Evolutionary conservation across 2,329 filamentous ascomycete species (phyloP), one percentile per base, ranked within the genome.

Genomic region (Exophiala bonariae): DNA sequence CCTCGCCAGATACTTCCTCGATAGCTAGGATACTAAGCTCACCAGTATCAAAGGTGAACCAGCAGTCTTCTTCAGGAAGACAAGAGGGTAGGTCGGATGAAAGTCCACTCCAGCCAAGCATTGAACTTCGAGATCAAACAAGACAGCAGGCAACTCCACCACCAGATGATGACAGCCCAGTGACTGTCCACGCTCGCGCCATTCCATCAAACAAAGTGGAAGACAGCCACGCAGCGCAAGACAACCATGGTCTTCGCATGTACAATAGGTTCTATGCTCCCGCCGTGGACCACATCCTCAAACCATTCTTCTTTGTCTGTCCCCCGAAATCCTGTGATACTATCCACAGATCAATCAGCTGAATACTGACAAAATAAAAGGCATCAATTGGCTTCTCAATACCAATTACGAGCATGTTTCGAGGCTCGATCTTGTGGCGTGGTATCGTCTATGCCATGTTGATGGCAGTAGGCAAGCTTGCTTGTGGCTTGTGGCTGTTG

Each of bases 321-420:
- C n/a, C 11, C 11, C 11, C 16, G 3, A 14, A 4, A 16, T 23
- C n/a, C 22, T n/a, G n/a, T n/a, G n/a, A n/a, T n/a, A n/a, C n/a
- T n/a, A n/a, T n/a, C n/a, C n/a, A n/a, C n/a, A n/a, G n/a, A n/a
- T n/a, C n/a, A n/a, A n/a, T n/a, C n/a, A n/a, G n/a, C n/a, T n/a
- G n/a, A n/a, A n/a, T n/a, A n/a, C 41, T 17, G 30, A 18, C 22
- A 7, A 26, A 22, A 34, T 35, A 4, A 14, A 34, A 52, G 49
- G 52, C 77, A 2, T 81, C 78, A 0, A 85, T 92, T 28, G 87
- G 87, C 0, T 91, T 92, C 61, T 84, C 87, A 0, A 86, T 93
- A 1, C 87, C 87, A 0, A 84, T 92, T 22, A 80, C 77, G 0
- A 68, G 79, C 4, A 82, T 93, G 74, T 92, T 90, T 57, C 63